These are phyloP conservation scores for Pestalotiopsis sp. DNA, from an alignment of 2,329 filamentous ascomycete genomes.

Conservation along the genomic window DNA sequence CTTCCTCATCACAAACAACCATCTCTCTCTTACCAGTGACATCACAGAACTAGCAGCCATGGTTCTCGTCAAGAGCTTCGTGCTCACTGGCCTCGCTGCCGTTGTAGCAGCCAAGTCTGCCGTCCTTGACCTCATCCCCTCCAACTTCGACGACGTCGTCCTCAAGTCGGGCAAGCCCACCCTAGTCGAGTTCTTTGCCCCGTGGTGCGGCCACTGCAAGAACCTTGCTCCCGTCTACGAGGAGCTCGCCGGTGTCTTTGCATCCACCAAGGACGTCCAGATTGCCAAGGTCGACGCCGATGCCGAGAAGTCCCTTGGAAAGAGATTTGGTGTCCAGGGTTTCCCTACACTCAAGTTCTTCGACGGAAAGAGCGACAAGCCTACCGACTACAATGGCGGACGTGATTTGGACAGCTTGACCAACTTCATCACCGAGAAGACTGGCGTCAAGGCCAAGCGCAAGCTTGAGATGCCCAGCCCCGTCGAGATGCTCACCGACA, in stretches of 20 bases:
- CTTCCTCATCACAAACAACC: conserved; percentile 10
- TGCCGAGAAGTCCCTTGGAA: conserved; percentile 80
- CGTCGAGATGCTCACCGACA: conserved; percentile 80
- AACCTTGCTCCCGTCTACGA: conserved; percentile 93
- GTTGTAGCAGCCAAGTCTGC: conserved; percentile 72
- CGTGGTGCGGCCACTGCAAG: conserved; percentile 99
- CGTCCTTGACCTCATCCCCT: conserved; percentile 85
- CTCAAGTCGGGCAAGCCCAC: conserved; percentile 92
- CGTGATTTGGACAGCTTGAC: conserved; percentile 85
- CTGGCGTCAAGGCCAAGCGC: conserved; percentile 78
- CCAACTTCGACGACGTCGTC: conserved; percentile 90
- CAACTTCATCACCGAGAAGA: conserved; percentile 85
- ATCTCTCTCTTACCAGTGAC: conserved; percentile 12
- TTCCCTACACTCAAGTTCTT: conserved; percentile 99
- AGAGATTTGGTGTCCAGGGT: conserved; percentile 85
- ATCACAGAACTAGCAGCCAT: conserved; percentile 35
- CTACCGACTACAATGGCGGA: conserved; percentile 82
- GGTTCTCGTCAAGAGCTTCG: conserved; percentile 63
- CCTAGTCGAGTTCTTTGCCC: conserved; percentile 96
- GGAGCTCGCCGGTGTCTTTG: conserved; percentile 78
- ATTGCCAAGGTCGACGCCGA: conserved; percentile 98
- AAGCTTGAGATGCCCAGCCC: conserved; percentile 73
- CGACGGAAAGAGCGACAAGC: conserved; percentile 88
- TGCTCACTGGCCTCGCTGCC: conserved; percentile 58
- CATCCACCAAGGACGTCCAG: conserved; percentile 71